Conservation (phyloP, 805 yeast genomes). For the Candida stauntonica region DNA sequence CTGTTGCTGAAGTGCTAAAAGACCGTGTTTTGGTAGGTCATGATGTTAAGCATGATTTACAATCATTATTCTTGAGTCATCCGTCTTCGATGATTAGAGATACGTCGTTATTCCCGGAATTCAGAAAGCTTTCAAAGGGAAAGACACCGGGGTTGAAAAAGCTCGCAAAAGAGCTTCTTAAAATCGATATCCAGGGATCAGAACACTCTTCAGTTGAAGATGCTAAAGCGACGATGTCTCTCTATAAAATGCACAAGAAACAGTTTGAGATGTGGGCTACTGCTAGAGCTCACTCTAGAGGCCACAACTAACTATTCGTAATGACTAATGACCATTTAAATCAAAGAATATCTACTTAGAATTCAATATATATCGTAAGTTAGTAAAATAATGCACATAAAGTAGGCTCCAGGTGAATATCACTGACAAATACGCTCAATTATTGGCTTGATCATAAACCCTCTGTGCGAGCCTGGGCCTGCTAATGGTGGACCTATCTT, state of each 20-base stretch:
- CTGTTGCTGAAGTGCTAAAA: constrained; percentile 47
- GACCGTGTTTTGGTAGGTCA: constrained; percentile 75
- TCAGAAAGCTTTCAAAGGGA: constrained; percentile 56
- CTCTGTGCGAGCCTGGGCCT: neutral
- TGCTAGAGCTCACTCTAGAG: constrained; percentile 2
- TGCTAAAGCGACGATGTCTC: constrained; percentile 80
- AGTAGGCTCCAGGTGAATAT: too few relatives aligned
- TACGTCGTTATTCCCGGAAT: constrained; percentile 61
- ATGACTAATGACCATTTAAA: neutral
- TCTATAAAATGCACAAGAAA: constrained; percentile 58
- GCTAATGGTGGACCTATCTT: too few relatives aligned
- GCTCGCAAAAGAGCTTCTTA: constrained; percentile 52
- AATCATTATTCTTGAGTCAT: constrained; percentile 61
- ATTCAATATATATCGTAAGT: too few relatives aligned
- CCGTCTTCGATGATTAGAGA: constrained; percentile 65
- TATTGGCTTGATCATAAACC: constrained; percentile 10
- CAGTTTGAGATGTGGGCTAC: constrained; percentile 48
- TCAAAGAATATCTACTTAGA: too few relatives aligned
- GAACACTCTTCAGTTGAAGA: constrained; percentile 88
- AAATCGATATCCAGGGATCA: constrained; percentile 62
- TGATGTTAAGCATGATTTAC: constrained; percentile 76
- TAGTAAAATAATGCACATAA: neutral
- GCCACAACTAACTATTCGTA: neutral
- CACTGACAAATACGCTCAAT: constrained; percentile 8
- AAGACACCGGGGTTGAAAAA: constrained; percentile 71